phyloP scores from a whole-genome alignment of 176 grass and related monocot genomes.

The Juncus effusus region DNA sequence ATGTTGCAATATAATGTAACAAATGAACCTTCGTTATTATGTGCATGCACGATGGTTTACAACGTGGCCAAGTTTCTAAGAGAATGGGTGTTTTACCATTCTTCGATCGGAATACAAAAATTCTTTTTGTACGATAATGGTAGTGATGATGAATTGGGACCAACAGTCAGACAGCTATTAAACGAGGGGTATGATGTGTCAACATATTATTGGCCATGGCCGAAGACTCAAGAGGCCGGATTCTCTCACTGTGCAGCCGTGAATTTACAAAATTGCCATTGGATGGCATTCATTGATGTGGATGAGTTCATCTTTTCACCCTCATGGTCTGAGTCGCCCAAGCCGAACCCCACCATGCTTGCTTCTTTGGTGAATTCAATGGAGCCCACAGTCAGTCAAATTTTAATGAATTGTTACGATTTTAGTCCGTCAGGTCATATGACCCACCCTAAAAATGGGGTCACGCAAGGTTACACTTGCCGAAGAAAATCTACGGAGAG shows the following conservation, averaged over 20 bases:
- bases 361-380: conserved; percentile 11
- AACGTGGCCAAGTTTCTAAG: conserved; percentile 42
- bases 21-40: background rate
- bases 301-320: conserved; percentile 45
- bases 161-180: conserved; percentile 1
- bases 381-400: conserved; percentile 20
- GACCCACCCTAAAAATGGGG: conserved; percentile 21
- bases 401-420: conserved; percentile 23
- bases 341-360: conserved; percentile 28
- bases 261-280: conserved; percentile 26
- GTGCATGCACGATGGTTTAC: conserved; percentile 45
- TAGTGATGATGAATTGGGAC: conserved; percentile 36
- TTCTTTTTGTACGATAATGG: conserved; percentile 48
- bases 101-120: conserved; percentile 30
- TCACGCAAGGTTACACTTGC: conserved; percentile 47
- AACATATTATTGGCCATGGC: conserved; percentile 38
- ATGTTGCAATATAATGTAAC: background rate
- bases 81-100: conserved; percentile 46
- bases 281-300: conserved; percentile 54
- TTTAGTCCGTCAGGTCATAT: conserved; percentile 38
- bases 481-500: conserved; percentile 6
- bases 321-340: background rate
- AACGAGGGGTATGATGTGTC: conserved; percentile 8
- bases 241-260: conserved; percentile 40
- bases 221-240: conserved; percentile 49